Conservation (phyloP, 148 eudicot genomes). For the Heliamphora exappendiculata region DNA sequence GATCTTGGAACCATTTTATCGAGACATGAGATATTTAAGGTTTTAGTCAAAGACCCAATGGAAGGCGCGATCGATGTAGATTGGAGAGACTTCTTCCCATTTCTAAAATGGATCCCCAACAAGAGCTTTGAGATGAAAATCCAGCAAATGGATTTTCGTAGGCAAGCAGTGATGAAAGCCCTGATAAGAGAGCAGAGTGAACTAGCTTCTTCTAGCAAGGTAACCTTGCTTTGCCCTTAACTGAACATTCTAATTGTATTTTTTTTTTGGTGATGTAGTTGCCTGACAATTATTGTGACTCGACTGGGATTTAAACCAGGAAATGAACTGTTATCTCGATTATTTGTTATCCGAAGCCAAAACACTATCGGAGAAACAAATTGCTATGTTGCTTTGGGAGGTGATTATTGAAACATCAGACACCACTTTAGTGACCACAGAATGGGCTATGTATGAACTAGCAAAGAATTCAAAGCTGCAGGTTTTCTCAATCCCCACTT, state of each 20-base stretch:
- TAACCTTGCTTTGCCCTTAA: conserved; percentile 8
- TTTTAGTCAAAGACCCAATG: conserved; percentile 73
- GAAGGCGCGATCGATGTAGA: conserved; percentile 92
- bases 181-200: conserved; percentile 47
- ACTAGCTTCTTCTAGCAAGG: conserved; percentile 36
- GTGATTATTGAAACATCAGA: conserved; percentile 80
- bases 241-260: not conserved
- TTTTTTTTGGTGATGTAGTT: not conserved
- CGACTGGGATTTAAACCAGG: conserved; percentile 30
- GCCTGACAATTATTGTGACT: not conserved
- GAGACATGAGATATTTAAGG: conserved; percentile 45
- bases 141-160: conserved; percentile 40
- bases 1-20: conserved; percentile 56
- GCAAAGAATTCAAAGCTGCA: conserved; percentile 63
- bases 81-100: conserved; percentile 98
- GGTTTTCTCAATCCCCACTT: conserved; percentile 27
- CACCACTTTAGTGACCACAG: conserved; percentile 66
- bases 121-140: conserved; percentile 51
- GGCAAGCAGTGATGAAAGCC: conserved; percentile 70
- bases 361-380: conserved; percentile 48
- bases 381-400: conserved; percentile 81
- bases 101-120: conserved; percentile 78
- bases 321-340: conserved; percentile 44
- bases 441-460: conserved; percentile 95
- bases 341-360: conserved; percentile 52